Conservation (phyloP, 1,139 yeast genomes). For the Lodderomyces parapsilosis region DNA sequence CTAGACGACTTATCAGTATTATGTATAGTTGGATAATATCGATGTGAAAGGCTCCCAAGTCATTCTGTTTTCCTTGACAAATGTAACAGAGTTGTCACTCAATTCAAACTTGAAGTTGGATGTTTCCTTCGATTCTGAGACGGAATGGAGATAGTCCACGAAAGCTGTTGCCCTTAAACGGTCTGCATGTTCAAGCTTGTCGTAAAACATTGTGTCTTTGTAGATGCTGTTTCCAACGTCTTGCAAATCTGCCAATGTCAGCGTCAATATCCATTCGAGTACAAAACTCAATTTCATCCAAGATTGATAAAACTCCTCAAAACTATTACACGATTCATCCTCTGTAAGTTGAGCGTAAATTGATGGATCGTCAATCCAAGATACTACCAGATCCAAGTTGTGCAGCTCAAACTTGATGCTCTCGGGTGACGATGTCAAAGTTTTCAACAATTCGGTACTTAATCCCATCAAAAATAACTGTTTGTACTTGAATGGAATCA, state of each 20-base stretch:
- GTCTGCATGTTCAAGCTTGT: conserved; percentile 7
- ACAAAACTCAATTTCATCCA: conserved; percentile 26
- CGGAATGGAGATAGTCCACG: conserved; percentile 4
- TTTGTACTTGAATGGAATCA: conserved; percentile 6
- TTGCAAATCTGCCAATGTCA: conserved; percentile 3
- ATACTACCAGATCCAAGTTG: conserved; percentile 8
- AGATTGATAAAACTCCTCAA: conserved; percentile 19
- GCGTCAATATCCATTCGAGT: conserved; percentile 21
- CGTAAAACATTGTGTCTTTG: not conserved
- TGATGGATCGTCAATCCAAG: conserved; percentile 13
- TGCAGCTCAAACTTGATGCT: not conserved
- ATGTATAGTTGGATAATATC: conserved; percentile 4
- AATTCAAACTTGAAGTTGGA: conserved; percentile 5
- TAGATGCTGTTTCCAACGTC: not conserved
- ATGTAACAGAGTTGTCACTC: conserved; percentile 2
- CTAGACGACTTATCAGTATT: not conserved
- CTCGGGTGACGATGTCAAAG: conserved; percentile 10
- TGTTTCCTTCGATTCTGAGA: not conserved
- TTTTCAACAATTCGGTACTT: conserved; percentile 10
- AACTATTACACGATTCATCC: conserved; percentile 20
- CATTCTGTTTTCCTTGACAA: not conserved
- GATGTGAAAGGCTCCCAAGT: conserved; percentile 12
- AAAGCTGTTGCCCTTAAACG: conserved; percentile 7
- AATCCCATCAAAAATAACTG: conserved; percentile 12
- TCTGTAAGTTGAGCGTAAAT: conserved; percentile 20